Conservation (phyloP, 805 yeast genomes). For the Sugiyamaella smithiae region DNA sequence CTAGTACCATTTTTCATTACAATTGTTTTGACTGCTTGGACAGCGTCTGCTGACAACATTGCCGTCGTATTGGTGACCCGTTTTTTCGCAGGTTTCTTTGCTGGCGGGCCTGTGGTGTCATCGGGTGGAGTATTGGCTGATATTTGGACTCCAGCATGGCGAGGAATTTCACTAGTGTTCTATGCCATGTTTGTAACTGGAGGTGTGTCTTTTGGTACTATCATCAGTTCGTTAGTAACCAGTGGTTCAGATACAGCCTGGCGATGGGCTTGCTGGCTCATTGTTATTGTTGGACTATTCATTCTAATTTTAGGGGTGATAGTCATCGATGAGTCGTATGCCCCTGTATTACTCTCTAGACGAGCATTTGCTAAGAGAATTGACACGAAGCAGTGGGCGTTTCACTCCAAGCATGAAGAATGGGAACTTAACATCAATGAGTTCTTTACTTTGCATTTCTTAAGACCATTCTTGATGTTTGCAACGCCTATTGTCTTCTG, state of each 20-base stretch:
- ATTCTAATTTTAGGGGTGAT: slow-evolving; percentile 39
- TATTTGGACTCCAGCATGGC: slow-evolving; percentile 45
- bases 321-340: slow-evolving; percentile 39
- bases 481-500: slow-evolving; percentile 45
- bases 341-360: slow-evolving; percentile 50
- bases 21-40: slow-evolving; percentile 46
- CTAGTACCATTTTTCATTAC: slow-evolving; percentile 42
- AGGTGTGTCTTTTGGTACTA: slow-evolving; percentile 47
- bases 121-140: slow-evolving; percentile 62
- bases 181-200: slow-evolving; percentile 48
- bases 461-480: slow-evolving; percentile 77
- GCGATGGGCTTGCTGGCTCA: slow-evolving; percentile 57
- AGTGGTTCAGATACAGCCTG: slow-evolving; percentile 44
- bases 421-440: slow-evolving; percentile 67
- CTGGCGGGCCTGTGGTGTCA: slow-evolving; percentile 59
- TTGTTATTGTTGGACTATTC: slow-evolving; percentile 42
- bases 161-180: slow-evolving; percentile 54
- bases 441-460: slow-evolving; percentile 65
- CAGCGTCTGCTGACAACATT: slow-evolving; percentile 49
- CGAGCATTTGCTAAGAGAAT: slow-evolving; percentile 67
- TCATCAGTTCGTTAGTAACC: slow-evolving; percentile 48
- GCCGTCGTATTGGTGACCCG: slow-evolving; percentile 52
- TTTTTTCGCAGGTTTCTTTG: slow-evolving; percentile 57
- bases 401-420: slow-evolving; percentile 92
- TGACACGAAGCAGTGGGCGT: slow-evolving; percentile 76